phyloP scores from a whole-genome alignment of 1,139 yeast genomes.

The Scheffersomyces lignicola region DNA sequence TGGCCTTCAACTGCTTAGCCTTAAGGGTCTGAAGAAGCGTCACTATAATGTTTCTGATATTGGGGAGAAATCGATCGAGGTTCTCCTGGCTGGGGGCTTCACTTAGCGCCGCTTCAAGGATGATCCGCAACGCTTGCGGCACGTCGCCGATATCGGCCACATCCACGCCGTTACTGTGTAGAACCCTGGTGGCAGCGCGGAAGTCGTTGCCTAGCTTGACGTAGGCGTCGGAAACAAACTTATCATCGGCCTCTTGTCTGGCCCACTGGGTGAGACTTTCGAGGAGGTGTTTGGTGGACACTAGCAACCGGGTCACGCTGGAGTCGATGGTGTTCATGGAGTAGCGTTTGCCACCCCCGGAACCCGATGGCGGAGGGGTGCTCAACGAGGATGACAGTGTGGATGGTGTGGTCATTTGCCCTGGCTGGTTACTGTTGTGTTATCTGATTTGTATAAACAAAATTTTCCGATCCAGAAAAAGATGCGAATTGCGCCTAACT shows the following conservation, averaged over 20 bases:
- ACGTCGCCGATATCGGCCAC: conserved; percentile 45
- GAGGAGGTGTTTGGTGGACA: conserved; percentile 83
- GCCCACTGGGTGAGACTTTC: conserved; percentile 94
- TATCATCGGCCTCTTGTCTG: conserved; percentile 70
- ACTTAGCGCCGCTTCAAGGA: conserved; percentile 83
- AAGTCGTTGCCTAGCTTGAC: conserved; percentile 94
- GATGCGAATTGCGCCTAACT: too few relatives aligned
- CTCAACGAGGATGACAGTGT: too few relatives aligned
- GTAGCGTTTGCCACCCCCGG: conserved; percentile 23
- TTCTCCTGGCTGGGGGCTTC: conserved; percentile 85
- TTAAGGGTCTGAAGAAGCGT: conserved; percentile 78
- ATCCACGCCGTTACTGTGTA: conserved; percentile 40
- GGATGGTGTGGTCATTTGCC: too few relatives aligned
- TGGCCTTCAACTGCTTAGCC: conserved; percentile 65
- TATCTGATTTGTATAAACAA: too few relatives aligned
- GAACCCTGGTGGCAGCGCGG: conserved; percentile 71
- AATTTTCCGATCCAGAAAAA: too few relatives aligned
- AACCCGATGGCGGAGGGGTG: too few relatives aligned
- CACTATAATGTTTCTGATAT: conserved; percentile 84
- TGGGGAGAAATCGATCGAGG: conserved; percentile 78
- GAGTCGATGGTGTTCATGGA: conserved; percentile 72
- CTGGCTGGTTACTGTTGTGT: too few relatives aligned
- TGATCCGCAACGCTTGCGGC: conserved; percentile 54
- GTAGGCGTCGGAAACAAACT: conserved; percentile 86
- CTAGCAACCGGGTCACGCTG: conserved; percentile 77